Conservation (phyloP, 129 eudicot species). For the Lonicera japonica region DNA sequence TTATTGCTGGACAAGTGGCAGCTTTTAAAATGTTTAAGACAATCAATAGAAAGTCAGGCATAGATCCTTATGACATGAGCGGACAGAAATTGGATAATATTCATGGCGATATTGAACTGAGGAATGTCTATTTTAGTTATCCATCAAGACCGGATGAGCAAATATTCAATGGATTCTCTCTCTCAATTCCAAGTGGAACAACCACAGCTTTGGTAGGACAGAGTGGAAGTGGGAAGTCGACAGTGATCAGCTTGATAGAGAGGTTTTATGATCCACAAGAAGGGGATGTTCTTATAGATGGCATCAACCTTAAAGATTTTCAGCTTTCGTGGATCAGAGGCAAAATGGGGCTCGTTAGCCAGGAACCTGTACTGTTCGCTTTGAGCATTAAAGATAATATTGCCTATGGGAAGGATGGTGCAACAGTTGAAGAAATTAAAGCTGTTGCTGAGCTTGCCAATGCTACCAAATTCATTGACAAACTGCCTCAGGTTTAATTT, state of each 20-base stretch:
- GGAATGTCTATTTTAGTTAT: conserved; percentile 28
- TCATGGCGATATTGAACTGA: conserved; percentile 22
- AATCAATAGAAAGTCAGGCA: conserved; percentile 23
- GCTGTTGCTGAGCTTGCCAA: conserved; percentile 25
- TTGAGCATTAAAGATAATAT: conserved; percentile 26
- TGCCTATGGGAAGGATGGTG: conserved; percentile 30
- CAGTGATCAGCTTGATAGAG: conserved; percentile 24
- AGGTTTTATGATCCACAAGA: conserved; percentile 37
- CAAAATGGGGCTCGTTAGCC: conserved; percentile 31
- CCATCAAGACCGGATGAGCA: conserved; percentile 26
- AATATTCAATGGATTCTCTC: conserved; percentile 23
- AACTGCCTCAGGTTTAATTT: conserved; percentile 27
- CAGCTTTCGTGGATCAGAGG: conserved; percentile 27
- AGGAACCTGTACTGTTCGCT: conserved; percentile 26
- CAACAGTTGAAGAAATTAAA: conserved; percentile 21
- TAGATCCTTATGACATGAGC: conserved; percentile 14
- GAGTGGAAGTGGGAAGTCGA: conserved; percentile 39
- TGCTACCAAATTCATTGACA: conserved; percentile 29
- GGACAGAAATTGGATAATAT: conserved; percentile 16
- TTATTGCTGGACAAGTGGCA: conserved; percentile 29
- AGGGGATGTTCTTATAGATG: conserved; percentile 30
- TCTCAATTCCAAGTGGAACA: conserved; percentile 20
- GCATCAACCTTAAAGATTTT: conserved; percentile 26
- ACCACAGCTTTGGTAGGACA: conserved; percentile 27
- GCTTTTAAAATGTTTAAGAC: conserved; percentile 31